These are phyloP conservation scores for Phaseolus coccineus DNA, from an alignment of 331 rosid genomes.

Conservation along the genomic window DNA sequence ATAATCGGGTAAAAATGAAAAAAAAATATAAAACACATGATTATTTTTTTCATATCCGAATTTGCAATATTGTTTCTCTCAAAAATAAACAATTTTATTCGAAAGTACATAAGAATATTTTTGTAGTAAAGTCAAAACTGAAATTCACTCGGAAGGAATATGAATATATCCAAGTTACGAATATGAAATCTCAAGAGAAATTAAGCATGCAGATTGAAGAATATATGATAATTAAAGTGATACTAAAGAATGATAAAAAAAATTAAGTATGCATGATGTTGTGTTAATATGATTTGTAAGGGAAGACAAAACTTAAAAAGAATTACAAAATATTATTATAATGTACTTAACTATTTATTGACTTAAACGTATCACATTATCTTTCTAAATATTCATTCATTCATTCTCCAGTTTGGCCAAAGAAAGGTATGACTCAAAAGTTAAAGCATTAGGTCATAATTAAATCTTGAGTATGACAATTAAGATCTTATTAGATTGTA, in stretches of 20 bases:
- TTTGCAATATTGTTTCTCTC: background rate
- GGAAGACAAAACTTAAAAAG: no score
- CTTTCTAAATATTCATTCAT: background rate
- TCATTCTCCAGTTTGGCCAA: background rate
- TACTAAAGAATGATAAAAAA: no score
- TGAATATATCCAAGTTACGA: no score
- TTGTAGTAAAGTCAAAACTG: background rate
- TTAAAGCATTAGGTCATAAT: background rate
- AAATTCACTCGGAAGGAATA: background rate
- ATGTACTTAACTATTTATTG: background rate
- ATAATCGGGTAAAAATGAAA: background rate
- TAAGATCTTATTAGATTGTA: constrained; percentile 16
- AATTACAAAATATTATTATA: no score
- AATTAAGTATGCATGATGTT: no score
- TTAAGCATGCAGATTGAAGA: no score
- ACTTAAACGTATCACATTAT: background rate
- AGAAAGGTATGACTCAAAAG: background rate
- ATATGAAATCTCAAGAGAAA: no score
- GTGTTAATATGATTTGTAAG: no score
- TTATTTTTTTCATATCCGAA: background rate
- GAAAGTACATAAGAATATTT: background rate
- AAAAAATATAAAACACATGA: background rate
- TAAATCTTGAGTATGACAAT: background rate
- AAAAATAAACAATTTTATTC: background rate
- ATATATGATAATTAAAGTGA: no score